Percentiles rank a stretch among this genome's conserved stretches.
phyloP scores from a whole-genome alignment of 768 basidiomycete species.

The Suillus ampliporus region DNA sequence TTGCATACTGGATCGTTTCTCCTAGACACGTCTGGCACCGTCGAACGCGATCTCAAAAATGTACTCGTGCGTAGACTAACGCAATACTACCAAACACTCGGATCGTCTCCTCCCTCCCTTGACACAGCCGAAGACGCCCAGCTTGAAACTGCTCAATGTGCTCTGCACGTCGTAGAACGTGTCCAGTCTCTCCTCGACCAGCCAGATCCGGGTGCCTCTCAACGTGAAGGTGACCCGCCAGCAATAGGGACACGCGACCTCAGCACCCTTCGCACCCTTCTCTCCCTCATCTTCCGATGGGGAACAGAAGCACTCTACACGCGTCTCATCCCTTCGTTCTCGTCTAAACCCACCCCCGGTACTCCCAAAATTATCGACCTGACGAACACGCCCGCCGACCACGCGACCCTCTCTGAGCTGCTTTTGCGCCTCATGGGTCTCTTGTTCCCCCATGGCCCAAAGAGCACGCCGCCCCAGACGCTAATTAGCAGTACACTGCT shows the following conservation, averaged over 20 bases:
- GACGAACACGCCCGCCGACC: constrained; percentile 48
- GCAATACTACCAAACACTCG: constrained; percentile 24
- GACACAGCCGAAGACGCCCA: constrained; percentile 50
- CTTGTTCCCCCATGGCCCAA: constrained; percentile 58
- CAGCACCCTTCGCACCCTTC: constrained; percentile 60
- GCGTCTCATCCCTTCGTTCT: constrained; percentile 49
- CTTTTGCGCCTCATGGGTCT: constrained; percentile 50
- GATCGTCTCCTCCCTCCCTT: constrained; percentile 13
- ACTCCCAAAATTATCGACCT: constrained; percentile 50
- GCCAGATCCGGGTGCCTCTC: background rate
- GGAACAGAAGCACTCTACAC: constrained; percentile 60
- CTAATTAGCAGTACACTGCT: constrained; percentile 64
- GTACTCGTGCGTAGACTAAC: constrained; percentile 17
- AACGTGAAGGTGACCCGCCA: constrained; percentile 6
- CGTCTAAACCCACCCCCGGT: constrained; percentile 28
- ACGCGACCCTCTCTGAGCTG: constrained; percentile 48
- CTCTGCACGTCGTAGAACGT: constrained; percentile 53
- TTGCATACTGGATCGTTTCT: constrained; percentile 21
- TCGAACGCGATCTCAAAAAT: constrained; percentile 15
- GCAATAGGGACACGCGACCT: constrained; percentile 73
- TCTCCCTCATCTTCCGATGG: constrained; percentile 78
- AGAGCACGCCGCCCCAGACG: constrained; percentile 58
- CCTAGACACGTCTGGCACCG: constrained; percentile 8
- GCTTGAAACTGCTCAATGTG: constrained; percentile 58
- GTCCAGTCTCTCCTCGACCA: constrained; percentile 51